Evolutionary conservation across 2,329 filamentous ascomycete genomes (phyloP).

Genomic region (Colletotrichum scovillei): DNA sequence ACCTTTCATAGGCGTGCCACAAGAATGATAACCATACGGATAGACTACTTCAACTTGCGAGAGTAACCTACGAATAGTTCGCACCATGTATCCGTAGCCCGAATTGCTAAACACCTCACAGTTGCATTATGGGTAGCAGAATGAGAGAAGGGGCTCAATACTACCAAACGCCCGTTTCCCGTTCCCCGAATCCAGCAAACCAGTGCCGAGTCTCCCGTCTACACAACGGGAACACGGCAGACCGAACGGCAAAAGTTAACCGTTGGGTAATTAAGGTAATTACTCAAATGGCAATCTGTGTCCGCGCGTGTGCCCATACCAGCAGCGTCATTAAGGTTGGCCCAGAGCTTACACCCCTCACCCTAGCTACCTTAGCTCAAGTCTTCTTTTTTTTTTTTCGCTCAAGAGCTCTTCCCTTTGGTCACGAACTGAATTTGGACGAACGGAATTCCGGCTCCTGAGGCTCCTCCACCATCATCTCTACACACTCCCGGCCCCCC

Average conservation of each 20-base stretch:
- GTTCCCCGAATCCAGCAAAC: not conserved
- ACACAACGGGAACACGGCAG: not conserved
- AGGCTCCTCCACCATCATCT: not conserved
- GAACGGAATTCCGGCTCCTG: conserved; percentile 16
- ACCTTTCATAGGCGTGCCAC: not conserved
- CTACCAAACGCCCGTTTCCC: not conserved
- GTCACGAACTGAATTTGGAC: not conserved
- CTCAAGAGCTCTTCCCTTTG: not conserved
- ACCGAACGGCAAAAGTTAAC: not conserved
- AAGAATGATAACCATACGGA: not conserved
- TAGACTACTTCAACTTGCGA: not conserved
- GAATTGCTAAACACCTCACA: no score
- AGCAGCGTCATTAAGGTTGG: conserved; percentile 24
- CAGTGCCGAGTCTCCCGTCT: not conserved
- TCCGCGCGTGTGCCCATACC: not conserved
- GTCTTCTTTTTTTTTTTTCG: not conserved
- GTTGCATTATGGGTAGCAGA: not conserved
- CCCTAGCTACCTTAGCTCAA: not conserved
- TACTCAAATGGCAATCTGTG: not conserved
- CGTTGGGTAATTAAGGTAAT: not conserved
- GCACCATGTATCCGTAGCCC: no score
- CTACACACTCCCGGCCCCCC: not conserved
- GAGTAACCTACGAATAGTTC: not conserved
- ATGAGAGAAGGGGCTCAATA: not conserved
- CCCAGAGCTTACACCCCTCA: not conserved